These are phyloP conservation scores for Phytophthora cryptogea DNA, from an alignment of 352 stramenopile genomes.

Conservation along the genomic window DNA sequence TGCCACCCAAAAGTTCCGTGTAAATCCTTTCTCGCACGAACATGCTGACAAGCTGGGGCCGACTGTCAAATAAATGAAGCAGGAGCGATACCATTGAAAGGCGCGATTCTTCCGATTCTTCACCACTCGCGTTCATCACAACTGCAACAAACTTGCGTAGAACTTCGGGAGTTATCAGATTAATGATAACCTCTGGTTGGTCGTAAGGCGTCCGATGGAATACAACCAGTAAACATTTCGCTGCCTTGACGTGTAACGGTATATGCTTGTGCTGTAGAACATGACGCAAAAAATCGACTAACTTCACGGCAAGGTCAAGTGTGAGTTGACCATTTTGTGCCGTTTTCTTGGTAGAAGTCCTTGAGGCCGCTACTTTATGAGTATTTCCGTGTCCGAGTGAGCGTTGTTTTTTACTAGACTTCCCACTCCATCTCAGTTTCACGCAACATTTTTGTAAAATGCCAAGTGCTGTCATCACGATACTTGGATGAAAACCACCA, in stretches of 20 bases:
- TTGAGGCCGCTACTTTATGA: constrained; percentile 9
- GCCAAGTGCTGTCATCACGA: constrained; percentile 62
- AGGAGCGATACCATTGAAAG: constrained; percentile 67
- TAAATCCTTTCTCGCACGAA: constrained; percentile 72
- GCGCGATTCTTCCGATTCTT: constrained; percentile 74
- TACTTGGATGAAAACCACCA: constrained; percentile 59
- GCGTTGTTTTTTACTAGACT: constrained; percentile 11
- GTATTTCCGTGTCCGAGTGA: constrained; percentile 2
- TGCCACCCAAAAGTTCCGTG: constrained; percentile 52
- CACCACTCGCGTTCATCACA: constrained; percentile 44
- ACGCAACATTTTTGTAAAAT: constrained; percentile 79
- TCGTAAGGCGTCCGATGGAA: constrained; percentile 52
- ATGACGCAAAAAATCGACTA: constrained; percentile 50
- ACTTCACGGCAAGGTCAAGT: constrained; percentile 44
- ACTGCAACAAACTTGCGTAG: constrained; percentile 62
- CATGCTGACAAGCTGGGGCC: constrained; percentile 49
- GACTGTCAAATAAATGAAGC: constrained; percentile 70
- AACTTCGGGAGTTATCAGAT: constrained; percentile 54
- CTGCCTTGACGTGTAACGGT: constrained; percentile 61
- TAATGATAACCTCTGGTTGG: constrained; percentile 31
- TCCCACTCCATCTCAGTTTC: constrained; percentile 62
- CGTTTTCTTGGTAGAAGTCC: constrained; percentile 19
- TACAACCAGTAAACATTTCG: constrained; percentile 71
- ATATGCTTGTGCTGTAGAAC: constrained; percentile 64
- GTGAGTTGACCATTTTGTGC: constrained; percentile 36